Percentiles rank a stretch among this genome's conserved stretches.
Evolutionary conservation across 225 moss, liverwort and hornwort species (phyloP).

Genomic region (Pseudoscleropodium purum): DNA sequence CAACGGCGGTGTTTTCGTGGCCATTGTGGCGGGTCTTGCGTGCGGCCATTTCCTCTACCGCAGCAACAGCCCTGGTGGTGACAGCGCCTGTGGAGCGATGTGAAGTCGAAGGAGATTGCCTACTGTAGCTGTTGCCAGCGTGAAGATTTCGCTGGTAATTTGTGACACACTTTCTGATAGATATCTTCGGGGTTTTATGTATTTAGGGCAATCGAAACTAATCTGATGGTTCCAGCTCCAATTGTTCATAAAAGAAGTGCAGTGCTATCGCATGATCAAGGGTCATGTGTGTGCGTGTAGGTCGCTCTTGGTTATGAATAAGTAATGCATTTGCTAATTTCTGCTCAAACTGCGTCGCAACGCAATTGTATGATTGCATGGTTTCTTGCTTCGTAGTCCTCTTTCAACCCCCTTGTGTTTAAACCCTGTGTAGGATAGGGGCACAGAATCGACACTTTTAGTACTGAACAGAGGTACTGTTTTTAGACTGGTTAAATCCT

Average conservation of each 20-base stretch:
- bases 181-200: background rate
- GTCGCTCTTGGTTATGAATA: background rate
- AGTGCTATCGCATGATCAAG: background rate
- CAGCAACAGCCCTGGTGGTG: slow-evolving; percentile 10
- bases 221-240: background rate
- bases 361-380: background rate
- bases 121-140: background rate
- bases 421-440: background rate
- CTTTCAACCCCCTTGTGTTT: background rate
- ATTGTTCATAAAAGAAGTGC: background rate
- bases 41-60: slow-evolving; percentile 17
- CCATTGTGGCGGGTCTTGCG: slow-evolving; percentile 30
- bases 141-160: background rate
- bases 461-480: background rate
- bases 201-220: background rate
- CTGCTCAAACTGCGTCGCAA: background rate
- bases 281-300: background rate
- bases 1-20: slow-evolving; percentile 37
- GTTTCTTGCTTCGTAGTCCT: background rate
- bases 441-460: background rate
- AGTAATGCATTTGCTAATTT: background rate
- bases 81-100: slow-evolving; percentile 34
- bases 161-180: background rate
- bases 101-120: background rate
- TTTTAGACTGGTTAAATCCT: background rate